Evolutionary conservation across 169 alveolate genomes (phyloP).

Genomic region (Plasmodium gallinaceum): DNA sequence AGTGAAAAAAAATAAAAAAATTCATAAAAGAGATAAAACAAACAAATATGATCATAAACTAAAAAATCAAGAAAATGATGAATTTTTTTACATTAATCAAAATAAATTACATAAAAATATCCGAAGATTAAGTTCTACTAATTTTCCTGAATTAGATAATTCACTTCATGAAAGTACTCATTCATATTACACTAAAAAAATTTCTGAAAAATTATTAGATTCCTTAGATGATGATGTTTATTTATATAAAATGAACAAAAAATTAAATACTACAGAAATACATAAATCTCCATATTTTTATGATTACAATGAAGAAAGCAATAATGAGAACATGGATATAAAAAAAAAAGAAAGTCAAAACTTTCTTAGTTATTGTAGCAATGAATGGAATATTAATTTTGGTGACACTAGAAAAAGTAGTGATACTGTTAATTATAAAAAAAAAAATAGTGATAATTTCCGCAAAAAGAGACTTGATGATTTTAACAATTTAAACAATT

Average conservation of each 20-base stretch:
- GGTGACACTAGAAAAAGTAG: no score
- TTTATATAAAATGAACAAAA: constrained; percentile 42
- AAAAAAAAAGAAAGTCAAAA: background rate
- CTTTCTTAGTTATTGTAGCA: background rate
- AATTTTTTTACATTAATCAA: constrained; percentile 32
- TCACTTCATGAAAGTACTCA: constrained; percentile 13
- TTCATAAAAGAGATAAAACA: constrained; percentile 21
- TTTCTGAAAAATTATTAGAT: constrained; percentile 41
- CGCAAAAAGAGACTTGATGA: no score
- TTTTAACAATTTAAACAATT: no score
- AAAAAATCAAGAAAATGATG: constrained; percentile 33
- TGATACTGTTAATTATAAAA: no score
- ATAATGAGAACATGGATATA: background rate
- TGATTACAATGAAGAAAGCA: constrained; percentile 5
- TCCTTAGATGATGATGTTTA: constrained; percentile 41
- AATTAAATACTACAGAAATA: constrained; percentile 11
- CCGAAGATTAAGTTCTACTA: background rate
- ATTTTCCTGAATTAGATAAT: background rate
- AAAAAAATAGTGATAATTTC: no score
- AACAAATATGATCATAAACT: constrained; percentile 22
- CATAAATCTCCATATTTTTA: constrained; percentile 26
- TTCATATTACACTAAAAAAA: constrained; percentile 17
- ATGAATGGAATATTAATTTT: background rate
- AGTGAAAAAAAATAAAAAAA: constrained; percentile 39
- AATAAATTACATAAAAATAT: constrained; percentile 24